Evolutionary conservation across 148 eudicot species (phyloP).

Genomic region (Polygonum aviculare): DNA sequence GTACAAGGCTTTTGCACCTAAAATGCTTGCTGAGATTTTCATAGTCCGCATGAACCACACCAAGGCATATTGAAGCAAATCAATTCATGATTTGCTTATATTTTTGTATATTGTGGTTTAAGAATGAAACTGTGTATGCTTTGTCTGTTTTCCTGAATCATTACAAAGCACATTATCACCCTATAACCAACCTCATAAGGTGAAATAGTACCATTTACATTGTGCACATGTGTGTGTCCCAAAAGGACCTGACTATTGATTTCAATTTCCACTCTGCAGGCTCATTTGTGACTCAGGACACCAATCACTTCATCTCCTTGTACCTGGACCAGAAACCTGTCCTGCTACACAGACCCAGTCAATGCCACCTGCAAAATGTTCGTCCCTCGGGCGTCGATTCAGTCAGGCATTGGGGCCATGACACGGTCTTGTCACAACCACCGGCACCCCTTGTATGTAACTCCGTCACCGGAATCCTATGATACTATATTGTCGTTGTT

Average conservation of each 20-base stretch:
- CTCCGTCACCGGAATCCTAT: neutral
- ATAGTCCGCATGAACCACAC: neutral
- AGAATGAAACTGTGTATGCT: neutral
- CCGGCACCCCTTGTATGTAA: constrained; percentile 2
- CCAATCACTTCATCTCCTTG: constrained; percentile 89
- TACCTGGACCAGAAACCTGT: constrained; percentile 85
- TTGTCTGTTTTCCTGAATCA: neutral
- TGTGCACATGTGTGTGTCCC: neutral
- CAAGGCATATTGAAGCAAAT: neutral
- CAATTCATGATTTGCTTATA: neutral
- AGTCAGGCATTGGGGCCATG: neutral
- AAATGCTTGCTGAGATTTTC: neutral
- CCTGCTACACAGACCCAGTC: constrained; percentile 81
- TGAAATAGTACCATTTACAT: neutral
- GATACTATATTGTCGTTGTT: neutral
- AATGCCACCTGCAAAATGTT: constrained; percentile 11
- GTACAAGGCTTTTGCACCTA: neutral
- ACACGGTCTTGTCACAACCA: neutral
- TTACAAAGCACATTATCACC: neutral
- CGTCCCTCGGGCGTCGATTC: neutral
- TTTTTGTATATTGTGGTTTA: neutral
- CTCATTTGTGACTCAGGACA: constrained; percentile 93
- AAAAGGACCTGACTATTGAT: neutral
- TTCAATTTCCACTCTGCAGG: constrained; percentile 26
- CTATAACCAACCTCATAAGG: neutral